These are phyloP conservation scores for Gelatoporia subvermispora DNA, from an alignment of 768 basidiomycete species.

Conservation along the genomic window DNA sequence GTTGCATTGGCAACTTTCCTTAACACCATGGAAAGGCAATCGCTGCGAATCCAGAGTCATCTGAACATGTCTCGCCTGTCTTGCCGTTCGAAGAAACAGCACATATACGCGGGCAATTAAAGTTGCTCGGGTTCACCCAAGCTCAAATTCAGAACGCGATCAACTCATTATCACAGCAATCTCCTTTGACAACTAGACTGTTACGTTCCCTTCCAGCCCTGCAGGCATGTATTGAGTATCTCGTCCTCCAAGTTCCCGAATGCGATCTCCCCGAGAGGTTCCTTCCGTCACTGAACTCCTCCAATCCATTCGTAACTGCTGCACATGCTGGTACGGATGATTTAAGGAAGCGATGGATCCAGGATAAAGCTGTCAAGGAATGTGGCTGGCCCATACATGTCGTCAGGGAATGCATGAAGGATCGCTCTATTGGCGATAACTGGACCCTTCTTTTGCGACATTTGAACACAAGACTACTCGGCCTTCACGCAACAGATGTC, in stretches of 20 bases:
- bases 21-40: slow-evolving; percentile 37
- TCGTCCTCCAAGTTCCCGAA: slow-evolving; percentile 80
- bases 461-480: slow-evolving; percentile 52
- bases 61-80: slow-evolving; percentile 27
- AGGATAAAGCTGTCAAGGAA: slow-evolving; percentile 76
- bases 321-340: slow-evolving; percentile 57
- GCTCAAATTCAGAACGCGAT: slow-evolving; percentile 47
- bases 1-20: not conserved
- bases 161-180: slow-evolving; percentile 53
- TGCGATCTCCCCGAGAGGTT: slow-evolving; percentile 79
- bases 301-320: slow-evolving; percentile 64
- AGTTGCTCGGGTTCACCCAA: slow-evolving; percentile 60
- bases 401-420: slow-evolving; percentile 51
- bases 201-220: slow-evolving; percentile 55
- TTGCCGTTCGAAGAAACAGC: slow-evolving; percentile 40
- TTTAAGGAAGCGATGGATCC: slow-evolving; percentile 72
- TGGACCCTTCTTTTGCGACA: slow-evolving; percentile 52
- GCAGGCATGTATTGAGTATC: slow-evolving; percentile 79
- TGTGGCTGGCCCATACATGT: slow-evolving; percentile 75
- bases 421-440: slow-evolving; percentile 35
- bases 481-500: slow-evolving; percentile 27
- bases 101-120: slow-evolving; percentile 50
- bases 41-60: slow-evolving; percentile 45
- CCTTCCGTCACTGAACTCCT: slow-evolving; percentile 58
- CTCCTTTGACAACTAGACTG: slow-evolving; percentile 56